phyloP scores from a whole-genome alignment of 495 filamentous ascomycete genomes.

The Podospora tetraspora region DNA sequence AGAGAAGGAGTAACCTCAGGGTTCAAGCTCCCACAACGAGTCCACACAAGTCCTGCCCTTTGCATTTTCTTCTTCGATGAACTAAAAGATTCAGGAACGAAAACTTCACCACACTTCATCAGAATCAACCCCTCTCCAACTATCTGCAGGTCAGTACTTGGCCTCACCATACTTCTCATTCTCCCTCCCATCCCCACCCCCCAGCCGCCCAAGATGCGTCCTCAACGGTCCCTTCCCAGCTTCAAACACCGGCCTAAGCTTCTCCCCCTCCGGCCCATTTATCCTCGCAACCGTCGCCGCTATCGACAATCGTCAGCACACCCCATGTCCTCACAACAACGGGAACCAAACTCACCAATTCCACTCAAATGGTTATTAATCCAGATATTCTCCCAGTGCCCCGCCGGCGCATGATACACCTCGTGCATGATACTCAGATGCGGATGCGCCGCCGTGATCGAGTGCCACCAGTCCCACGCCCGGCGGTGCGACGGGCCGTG shows the following conservation, averaged over 20 bases:
- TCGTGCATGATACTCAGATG: conserved; percentile 18
- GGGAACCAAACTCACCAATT: conserved; percentile 3
- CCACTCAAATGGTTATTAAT: conserved; percentile 12
- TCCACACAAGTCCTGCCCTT: background rate
- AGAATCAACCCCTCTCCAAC: background rate
- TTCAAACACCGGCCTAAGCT: conserved; percentile 1
- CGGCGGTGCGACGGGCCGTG: conserved; percentile 37
- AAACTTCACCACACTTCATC: too few relatives aligned
- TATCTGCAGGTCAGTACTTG: background rate
- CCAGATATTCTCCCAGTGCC: conserved; percentile 16
- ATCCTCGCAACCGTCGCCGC: conserved; percentile 1
- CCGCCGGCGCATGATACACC: conserved; percentile 9
- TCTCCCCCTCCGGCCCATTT: background rate
- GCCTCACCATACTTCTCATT: conserved; percentile 7
- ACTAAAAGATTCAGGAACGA: too few relatives aligned
- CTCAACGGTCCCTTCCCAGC: background rate
- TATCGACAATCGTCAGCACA: background rate
- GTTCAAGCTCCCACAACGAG: too few relatives aligned
- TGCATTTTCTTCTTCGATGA: too few relatives aligned
- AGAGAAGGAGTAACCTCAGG: background rate
- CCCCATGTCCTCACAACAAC: background rate
- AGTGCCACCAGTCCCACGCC: conserved; percentile 36
- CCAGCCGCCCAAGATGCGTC: conserved; percentile 9
- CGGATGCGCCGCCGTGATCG: conserved; percentile 14
- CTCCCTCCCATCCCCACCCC: conserved; percentile 6